Evolutionary conservation across 306 rosid species (phyloP), one percentile per base, ranked within the genome.

Genomic region (Cucurbita moschata): DNA sequence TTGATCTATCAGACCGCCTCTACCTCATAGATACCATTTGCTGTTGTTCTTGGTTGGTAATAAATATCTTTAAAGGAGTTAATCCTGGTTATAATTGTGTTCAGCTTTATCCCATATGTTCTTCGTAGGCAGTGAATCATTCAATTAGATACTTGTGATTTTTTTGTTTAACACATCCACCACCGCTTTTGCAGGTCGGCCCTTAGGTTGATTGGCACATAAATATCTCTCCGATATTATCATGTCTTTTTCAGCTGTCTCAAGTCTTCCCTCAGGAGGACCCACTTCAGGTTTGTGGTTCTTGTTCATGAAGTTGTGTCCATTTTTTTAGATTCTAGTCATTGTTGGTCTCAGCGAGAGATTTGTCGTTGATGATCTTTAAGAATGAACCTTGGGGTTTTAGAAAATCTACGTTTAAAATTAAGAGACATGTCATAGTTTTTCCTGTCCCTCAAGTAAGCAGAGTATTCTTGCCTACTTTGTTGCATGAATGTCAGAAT

Each of bases 161-260:
- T 53, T 75, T 69, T 47, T 61, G 10, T 79, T 75, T 67, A 68
- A 23, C 67, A 40, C 16, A 71, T 40, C 76, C 42, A 46, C 72
- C 35, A 40, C 21, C 56, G 65, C 4, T 80, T 42, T 11, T 44
- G 51, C 66, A 53, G 75, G 73, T 80, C 84, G 58, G 55, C 10
- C 15, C 13, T 35, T 71, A 76, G 71, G 79, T 53, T 64, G 73
- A 37, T 75, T 52, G 53, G 23, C 67, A 60, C 59, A 49, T 54
- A 78, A 79, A 77, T 61, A 68, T 73, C 71, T 78, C 38, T 44
- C 30, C 61, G 54, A 63, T 54, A 62, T 51, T 62, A 76, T 54
- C 61, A 91, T 89, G 92, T 83, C 88, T 11, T 75, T 82, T 83
- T 42, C 85, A 57, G 53, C 85, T 65, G 87, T 87, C 57, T 69